Percentiles rank a stretch among this genome's conserved stretches.
Evolutionary conservation across 768 basidiomycete species (phyloP).

Genomic region (Russula sp.): DNA sequence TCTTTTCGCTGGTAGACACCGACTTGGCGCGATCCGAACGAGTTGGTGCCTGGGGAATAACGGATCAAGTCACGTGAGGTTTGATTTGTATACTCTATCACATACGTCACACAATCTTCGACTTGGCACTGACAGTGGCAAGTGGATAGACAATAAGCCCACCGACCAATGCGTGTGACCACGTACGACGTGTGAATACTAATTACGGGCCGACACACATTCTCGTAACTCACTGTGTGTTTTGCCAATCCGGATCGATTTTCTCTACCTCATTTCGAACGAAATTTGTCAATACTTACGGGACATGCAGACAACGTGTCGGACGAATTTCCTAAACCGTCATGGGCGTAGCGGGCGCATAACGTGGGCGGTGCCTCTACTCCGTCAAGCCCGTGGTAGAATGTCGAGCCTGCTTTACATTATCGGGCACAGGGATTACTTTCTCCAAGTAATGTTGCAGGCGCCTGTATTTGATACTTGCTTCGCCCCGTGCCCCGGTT

Average conservation of each 20-base stretch:
- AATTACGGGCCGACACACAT: too few relatives aligned
- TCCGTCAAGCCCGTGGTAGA: neutral
- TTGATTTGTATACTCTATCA: too few relatives aligned
- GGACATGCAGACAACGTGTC: neutral
- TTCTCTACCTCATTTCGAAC: neutral
- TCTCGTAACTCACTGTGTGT: too few relatives aligned
- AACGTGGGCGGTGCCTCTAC: slow-evolving; percentile 1
- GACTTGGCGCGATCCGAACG: neutral
- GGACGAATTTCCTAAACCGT: neutral
- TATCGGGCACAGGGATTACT: neutral
- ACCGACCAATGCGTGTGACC: too few relatives aligned
- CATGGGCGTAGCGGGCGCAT: slow-evolving; percentile 7
- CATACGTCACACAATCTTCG: too few relatives aligned
- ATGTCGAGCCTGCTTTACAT: neutral
- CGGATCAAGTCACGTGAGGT: neutral
- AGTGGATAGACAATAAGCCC: too few relatives aligned
- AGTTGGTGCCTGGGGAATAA: neutral
- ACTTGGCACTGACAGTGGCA: too few relatives aligned
- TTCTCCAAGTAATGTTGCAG: neutral
- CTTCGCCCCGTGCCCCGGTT: slow-evolving; percentile 4
- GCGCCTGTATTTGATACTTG: neutral
- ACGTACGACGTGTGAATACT: too few relatives aligned
- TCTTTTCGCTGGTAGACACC: neutral
- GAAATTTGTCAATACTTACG: neutral
- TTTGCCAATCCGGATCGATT: neutral